A percentile compares a stretch with the other conserved stretches of the same genome.
Evolutionary conservation across 2,329 filamentous ascomycete species (phyloP).

Genomic region (Claviceps pazoutovae): DNA sequence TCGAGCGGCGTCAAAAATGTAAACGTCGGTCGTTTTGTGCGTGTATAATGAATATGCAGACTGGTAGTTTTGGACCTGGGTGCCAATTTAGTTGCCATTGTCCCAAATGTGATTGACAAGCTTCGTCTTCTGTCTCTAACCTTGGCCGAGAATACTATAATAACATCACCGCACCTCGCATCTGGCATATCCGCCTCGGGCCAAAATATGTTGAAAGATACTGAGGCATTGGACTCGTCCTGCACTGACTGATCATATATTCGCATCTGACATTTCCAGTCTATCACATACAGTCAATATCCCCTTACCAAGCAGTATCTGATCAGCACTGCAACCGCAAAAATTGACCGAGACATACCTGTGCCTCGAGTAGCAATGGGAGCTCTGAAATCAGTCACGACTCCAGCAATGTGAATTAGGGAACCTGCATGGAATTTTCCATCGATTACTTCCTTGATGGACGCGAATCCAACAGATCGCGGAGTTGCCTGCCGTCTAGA

Average conservation of each 20-base stretch:
- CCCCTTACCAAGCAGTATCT: background rate
- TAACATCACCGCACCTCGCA: slow-evolving; percentile 25
- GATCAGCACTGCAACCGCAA: background rate
- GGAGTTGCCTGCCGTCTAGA: slow-evolving; percentile 6
- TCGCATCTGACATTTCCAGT: slow-evolving; percentile 46
- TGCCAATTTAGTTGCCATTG: background rate
- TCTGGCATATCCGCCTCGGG: slow-evolving; percentile 33
- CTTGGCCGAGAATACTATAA: slow-evolving; percentile 37
- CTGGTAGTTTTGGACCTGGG: slow-evolving; percentile 27
- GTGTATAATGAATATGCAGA: slow-evolving; percentile 29
- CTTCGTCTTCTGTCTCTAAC: slow-evolving; percentile 20
- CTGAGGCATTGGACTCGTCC: slow-evolving; percentile 20
- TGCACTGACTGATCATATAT: slow-evolving; percentile 46
- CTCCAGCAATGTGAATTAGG: slow-evolving; percentile 49
- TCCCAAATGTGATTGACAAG: background rate
- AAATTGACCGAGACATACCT: slow-evolving; percentile 26
- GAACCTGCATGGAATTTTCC: slow-evolving; percentile 14
- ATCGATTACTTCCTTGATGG: slow-evolving; percentile 30
- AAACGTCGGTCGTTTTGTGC: slow-evolving; percentile 27
- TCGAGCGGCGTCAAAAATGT: slow-evolving; percentile 24
- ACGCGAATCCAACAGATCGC: slow-evolving; percentile 9
- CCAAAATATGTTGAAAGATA: slow-evolving; percentile 48
- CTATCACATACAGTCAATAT: slow-evolving; percentile 20
- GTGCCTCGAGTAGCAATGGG: slow-evolving; percentile 34
- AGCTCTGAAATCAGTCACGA: slow-evolving; percentile 51